Conservation (phyloP, 23 red algal species). For the Rhodosorus marinus region DNA sequence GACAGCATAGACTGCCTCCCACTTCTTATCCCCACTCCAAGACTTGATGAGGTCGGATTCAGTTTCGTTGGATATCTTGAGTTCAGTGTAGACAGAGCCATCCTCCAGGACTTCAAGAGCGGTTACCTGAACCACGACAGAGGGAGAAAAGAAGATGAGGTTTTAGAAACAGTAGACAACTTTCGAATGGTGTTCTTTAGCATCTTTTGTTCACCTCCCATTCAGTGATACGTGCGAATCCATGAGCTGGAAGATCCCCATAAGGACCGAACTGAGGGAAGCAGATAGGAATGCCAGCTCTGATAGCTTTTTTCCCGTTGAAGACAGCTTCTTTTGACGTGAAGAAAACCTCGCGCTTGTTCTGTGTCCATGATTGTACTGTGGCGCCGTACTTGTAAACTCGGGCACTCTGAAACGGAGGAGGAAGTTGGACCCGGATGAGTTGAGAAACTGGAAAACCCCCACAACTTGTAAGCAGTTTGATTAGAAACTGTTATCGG, state of each 20-base stretch:
- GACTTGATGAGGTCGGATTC: slow-evolving; percentile 9
- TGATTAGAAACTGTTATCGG: too few species aligned
- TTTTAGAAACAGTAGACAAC: too few species aligned
- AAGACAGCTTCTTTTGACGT: slow-evolving; percentile 41
- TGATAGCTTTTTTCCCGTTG: slow-evolving; percentile 36
- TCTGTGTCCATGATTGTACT: slow-evolving; percentile 48
- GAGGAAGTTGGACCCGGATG: too few species aligned
- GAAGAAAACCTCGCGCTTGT: slow-evolving; percentile 47
- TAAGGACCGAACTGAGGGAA: slow-evolving; percentile 96
- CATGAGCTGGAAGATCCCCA: slow-evolving; percentile 68
- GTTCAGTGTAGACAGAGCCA: slow-evolving; percentile 16
- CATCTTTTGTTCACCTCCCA: slow-evolving; percentile 49
- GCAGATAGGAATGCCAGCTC: slow-evolving; percentile 82
- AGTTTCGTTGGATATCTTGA: slow-evolving; percentile 19
- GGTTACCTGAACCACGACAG: too few species aligned
- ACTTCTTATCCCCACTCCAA: slow-evolving; percentile 26
- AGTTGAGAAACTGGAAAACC: too few species aligned
- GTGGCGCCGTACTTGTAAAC: slow-evolving; percentile 59
- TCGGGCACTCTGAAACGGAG: slow-evolving; percentile 7
- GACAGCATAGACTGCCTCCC: slow-evolving; percentile 60
- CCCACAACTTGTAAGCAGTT: too few species aligned
- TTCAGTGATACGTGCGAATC: slow-evolving; percentile 67
- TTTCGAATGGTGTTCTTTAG: too few species aligned
- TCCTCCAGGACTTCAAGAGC: slow-evolving; percentile 46
- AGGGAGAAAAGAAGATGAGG: too few species aligned